These are phyloP conservation scores for Agaricus sinodeliciosus DNA, from an alignment of 768 basidiomycete species.

Conservation along the genomic window DNA sequence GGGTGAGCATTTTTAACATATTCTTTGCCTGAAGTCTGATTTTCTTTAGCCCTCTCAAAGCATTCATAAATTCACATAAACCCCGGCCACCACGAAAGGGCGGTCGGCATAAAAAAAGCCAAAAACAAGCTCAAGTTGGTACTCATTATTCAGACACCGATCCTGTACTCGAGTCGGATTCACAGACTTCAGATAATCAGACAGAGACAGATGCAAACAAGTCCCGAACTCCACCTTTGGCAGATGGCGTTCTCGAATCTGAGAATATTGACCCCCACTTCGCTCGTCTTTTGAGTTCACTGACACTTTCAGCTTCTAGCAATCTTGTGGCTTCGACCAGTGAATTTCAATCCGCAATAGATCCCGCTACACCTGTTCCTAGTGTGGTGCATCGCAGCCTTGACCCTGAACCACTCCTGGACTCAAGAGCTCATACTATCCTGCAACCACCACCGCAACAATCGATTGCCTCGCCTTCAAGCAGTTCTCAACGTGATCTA, in stretches of 20 bases:
- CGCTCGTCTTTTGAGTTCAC: constrained; percentile 55
- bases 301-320: constrained; percentile 46
- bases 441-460: neutral
- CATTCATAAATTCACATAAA: constrained; percentile 60
- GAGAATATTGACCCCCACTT: constrained; percentile 53
- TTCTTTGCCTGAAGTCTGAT: constrained; percentile 9
- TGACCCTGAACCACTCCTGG: neutral
- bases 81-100: constrained; percentile 31
- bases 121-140: constrained; percentile 10
- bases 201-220: constrained; percentile 52
- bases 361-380: constrained; percentile 7
- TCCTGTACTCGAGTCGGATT: constrained; percentile 53
- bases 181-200: constrained; percentile 41
- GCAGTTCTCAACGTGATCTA: neutral
- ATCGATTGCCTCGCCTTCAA: neutral
- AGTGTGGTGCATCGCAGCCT: neutral
- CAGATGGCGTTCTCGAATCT: constrained; percentile 23
- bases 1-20: constrained; percentile 37
- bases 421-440: neutral
- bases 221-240: constrained; percentile 37
- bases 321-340: neutral
- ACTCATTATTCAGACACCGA: constrained; percentile 13
- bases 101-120: constrained; percentile 22
- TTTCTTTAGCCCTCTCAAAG: constrained; percentile 49
- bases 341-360: neutral